Conservation (phyloP, 441 rosid genomes). For the Eutrema salsugineum region DNA sequence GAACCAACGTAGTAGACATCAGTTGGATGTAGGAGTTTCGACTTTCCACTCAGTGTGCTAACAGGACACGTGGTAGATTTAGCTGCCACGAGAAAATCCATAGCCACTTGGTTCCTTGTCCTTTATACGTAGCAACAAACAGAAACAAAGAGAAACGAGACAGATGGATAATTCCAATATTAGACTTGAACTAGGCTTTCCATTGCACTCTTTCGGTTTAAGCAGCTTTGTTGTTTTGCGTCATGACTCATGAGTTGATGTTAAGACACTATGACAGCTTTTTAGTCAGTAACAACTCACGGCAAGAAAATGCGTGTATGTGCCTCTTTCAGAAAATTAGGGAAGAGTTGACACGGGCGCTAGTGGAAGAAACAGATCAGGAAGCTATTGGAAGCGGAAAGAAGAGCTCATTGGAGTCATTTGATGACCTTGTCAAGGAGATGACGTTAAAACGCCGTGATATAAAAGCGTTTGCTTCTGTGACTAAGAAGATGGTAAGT, state of each 20-base stretch:
- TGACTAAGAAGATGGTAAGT: conserved; percentile 77
- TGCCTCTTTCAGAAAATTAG: conserved; percentile 48
- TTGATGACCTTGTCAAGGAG: conserved; percentile 73
- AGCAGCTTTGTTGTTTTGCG: conserved; percentile 24
- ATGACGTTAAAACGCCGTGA: conserved; percentile 61
- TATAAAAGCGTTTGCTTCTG: conserved; percentile 71
- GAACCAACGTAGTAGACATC: conserved; percentile 4
- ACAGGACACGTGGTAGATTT: conserved; percentile 36
- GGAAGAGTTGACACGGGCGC: conserved; percentile 80
- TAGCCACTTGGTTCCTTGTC: conserved; percentile 37
- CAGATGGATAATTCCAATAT: conserved; percentile 29
- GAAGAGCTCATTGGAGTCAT: conserved; percentile 54
- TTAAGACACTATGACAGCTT: conserved; percentile 27
- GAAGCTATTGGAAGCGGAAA: conserved; percentile 31
- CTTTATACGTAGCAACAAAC: conserved; percentile 19
- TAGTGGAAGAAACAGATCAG: conserved; percentile 58
- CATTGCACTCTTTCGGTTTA: conserved; percentile 2
- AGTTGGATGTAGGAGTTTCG: conserved; percentile 9
- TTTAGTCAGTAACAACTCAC: conserved; percentile 19
- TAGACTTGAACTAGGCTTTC: conserved; percentile 10
- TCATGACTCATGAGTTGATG: conserved; percentile 35
- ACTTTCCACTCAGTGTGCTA: conserved; percentile 33
- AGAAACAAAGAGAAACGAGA: conserved; percentile 27
- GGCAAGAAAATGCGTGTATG: conserved; percentile 7
- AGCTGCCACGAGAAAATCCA: conserved; percentile 29